Evolutionary conservation across 139 green algal genomes (phyloP).

Genomic region (Pleodorina starrii): DNA sequence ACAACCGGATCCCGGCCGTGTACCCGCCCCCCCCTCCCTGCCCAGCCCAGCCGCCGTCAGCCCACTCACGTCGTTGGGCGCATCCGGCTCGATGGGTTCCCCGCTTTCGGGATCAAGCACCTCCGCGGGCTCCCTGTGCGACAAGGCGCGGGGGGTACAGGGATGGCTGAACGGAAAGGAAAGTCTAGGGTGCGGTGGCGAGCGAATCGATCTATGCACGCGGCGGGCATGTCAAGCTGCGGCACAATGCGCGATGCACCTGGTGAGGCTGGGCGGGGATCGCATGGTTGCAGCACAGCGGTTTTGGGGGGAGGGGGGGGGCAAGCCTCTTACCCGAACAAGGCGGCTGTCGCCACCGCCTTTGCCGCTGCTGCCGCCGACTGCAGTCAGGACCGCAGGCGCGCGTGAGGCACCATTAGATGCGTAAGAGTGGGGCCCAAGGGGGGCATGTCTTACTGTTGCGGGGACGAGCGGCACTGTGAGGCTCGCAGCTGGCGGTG

Average conservation of each 20-base stretch:
- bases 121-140: slow-evolving; percentile 66
- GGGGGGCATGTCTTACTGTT: slow-evolving; percentile 9
- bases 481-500: neutral
- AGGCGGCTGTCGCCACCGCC: slow-evolving; percentile 56
- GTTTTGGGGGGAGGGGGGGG: too few relatives aligned
- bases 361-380: slow-evolving; percentile 58
- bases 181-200: too few relatives aligned
- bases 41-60: too few relatives aligned
- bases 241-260: too few relatives aligned
- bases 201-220: too few relatives aligned
- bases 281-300: too few relatives aligned
- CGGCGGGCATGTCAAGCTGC: too few relatives aligned
- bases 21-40: too few relatives aligned
- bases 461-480: slow-evolving; percentile 13
- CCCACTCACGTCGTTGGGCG: slow-evolving; percentile 76
- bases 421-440: too few relatives aligned
- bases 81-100: slow-evolving; percentile 74
- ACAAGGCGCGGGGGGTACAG: neutral
- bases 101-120: slow-evolving; percentile 83
- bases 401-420: too few relatives aligned
- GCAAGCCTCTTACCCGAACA: slow-evolving; percentile 70
- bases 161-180: neutral
- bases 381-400: slow-evolving; percentile 43
- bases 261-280: too few relatives aligned
- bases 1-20: too few relatives aligned